These are phyloP conservation scores for Tricholoma sp. DNA, from an alignment of 768 basidiomycete genomes.

Conservation along the genomic window DNA sequence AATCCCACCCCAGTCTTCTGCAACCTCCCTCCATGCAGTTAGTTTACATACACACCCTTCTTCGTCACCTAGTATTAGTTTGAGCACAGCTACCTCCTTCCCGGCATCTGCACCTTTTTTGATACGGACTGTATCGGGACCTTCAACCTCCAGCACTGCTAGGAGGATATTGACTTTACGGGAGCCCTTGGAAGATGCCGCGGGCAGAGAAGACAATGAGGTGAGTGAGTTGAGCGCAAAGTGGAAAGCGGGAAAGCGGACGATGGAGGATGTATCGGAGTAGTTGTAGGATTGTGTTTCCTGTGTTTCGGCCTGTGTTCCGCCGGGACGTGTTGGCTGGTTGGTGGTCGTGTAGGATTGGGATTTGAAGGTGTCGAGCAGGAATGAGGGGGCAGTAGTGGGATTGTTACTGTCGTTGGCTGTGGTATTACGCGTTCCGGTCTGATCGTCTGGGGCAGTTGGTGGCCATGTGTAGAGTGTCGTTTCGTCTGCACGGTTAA, in stretches of 20 bases:
- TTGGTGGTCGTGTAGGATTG: background rate
- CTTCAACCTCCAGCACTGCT: conserved; percentile 71
- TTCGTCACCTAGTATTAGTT: conserved; percentile 71
- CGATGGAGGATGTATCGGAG: conserved; percentile 68
- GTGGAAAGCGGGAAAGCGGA: conserved; percentile 67
- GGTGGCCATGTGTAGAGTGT: conserved; percentile 58
- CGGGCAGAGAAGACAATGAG: conserved; percentile 37
- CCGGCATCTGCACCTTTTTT: conserved; percentile 71
- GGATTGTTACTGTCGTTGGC: background rate
- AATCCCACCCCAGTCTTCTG: conserved; percentile 62
- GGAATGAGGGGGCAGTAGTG: conserved; percentile 24
- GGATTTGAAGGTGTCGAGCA: conserved; percentile 22
- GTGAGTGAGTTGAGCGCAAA: conserved; percentile 62
- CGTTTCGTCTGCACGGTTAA: conserved; percentile 34
- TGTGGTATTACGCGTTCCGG: background rate
- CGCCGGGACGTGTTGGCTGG: conserved; percentile 4
- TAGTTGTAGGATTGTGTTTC: conserved; percentile 47
- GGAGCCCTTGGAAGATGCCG: conserved; percentile 30
- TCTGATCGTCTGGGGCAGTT: conserved; percentile 25
- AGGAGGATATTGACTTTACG: conserved; percentile 56
- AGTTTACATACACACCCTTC: conserved; percentile 63
- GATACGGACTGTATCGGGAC: conserved; percentile 61
- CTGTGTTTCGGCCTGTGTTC: conserved; percentile 32
- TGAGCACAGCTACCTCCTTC: conserved; percentile 60
- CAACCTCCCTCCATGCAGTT: conserved; percentile 74